These are phyloP conservation scores for Musa itinerans DNA, from an alignment of 176 grass and related monocot species.

Conservation along the genomic window DNA sequence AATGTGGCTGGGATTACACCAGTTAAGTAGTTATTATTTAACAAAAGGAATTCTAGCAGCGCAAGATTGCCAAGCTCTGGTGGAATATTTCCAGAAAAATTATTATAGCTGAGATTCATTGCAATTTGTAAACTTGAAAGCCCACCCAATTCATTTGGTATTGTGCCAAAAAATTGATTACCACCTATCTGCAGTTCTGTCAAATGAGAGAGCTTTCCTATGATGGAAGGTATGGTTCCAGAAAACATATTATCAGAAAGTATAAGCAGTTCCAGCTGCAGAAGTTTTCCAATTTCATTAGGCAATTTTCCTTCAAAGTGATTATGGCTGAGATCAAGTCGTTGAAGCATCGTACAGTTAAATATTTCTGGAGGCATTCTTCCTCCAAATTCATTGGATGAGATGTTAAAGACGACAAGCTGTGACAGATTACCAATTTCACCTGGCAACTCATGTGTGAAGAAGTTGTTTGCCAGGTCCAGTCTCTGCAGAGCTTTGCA, in stretches of 20 bases:
- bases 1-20: constrained; percentile 92
- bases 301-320: constrained; percentile 59
- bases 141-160: constrained; percentile 72
- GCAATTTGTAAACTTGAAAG: constrained; percentile 93
- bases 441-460: constrained; percentile 63
- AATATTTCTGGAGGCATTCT: constrained; percentile 78
- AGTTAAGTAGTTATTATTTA: constrained; percentile 77
- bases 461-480: constrained; percentile 80
- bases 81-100: constrained; percentile 66
- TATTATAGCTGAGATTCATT: constrained; percentile 92
- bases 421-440: constrained; percentile 74
- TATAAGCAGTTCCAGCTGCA: constrained; percentile 75
- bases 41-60: constrained; percentile 63
- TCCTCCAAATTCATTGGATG: constrained; percentile 71
- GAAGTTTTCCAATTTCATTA: constrained; percentile 63
- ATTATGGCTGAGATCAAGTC: constrained; percentile 96
- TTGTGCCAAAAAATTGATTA: constrained; percentile 66
- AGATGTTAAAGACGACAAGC: constrained; percentile 92
- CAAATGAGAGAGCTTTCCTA: constrained; percentile 71
- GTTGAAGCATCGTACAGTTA: constrained; percentile 74
- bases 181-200: constrained; percentile 94
- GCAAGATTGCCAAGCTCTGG: constrained; percentile 85
- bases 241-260: constrained; percentile 74
- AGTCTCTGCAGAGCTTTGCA: constrained; percentile 79
- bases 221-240: constrained; percentile 66